phyloP scores from a whole-genome alignment of 179 eudicot genomes.

The Spinacia oleracea region DNA sequence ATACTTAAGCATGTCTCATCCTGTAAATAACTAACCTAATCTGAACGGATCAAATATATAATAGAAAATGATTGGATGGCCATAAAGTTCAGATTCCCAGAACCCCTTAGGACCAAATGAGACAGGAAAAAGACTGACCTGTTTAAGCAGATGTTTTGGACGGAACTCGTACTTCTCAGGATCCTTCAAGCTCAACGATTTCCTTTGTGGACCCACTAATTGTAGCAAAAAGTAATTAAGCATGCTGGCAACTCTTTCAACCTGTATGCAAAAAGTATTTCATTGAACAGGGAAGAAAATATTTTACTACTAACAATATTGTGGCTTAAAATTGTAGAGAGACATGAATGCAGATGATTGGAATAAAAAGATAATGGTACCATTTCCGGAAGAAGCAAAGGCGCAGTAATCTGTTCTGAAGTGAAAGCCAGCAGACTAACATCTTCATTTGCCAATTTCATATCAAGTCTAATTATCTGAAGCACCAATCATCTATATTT shows the following conservation, averaged over 20 bases:
- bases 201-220: conserved; percentile 96
- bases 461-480: conserved; percentile 89
- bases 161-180: conserved; percentile 98
- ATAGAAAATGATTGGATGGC: background rate
- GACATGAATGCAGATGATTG: background rate
- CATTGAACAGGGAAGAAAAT: background rate
- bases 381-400: conserved; percentile 94
- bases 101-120: background rate
- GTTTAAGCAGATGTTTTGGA: conserved; percentile 85
- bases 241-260: conserved; percentile 98
- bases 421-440: conserved; percentile 91
- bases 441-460: conserved; percentile 98
- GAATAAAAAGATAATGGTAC: conserved; percentile 33
- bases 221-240: conserved; percentile 89
- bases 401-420: conserved; percentile 87
- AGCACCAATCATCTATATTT: conserved; percentile 19
- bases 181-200: conserved; percentile 86
- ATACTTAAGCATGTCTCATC: background rate
- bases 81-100: background rate
- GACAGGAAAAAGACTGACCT: conserved; percentile 43
- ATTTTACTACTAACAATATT: background rate
- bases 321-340: background rate
- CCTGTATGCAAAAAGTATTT: conserved; percentile 44
- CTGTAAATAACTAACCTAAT: background rate
- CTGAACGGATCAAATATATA: too few species aligned